Evolutionary conservation across 352 stramenopile genomes (phyloP).

Genomic region (Phytophthora sp.): DNA sequence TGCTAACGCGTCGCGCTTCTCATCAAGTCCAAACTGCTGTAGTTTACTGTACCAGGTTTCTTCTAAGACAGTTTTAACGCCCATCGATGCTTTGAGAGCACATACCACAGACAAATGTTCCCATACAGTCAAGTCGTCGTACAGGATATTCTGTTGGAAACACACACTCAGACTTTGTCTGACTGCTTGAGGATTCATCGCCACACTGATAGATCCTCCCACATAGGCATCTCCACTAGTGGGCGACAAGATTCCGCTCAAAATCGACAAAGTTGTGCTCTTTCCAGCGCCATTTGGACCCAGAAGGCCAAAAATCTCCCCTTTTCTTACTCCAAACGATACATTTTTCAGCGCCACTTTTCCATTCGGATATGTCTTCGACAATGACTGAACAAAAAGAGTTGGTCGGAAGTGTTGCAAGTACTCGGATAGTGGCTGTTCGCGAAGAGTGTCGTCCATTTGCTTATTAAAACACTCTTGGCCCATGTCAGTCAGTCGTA

Average conservation of each 20-base stretch:
- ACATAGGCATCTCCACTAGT: constrained; percentile 76
- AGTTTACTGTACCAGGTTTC: constrained; percentile 62
- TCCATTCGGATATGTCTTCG: constrained; percentile 77
- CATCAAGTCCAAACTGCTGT: constrained; percentile 69
- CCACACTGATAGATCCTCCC: constrained; percentile 56
- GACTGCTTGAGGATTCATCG: constrained; percentile 50
- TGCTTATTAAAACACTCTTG: constrained; percentile 31
- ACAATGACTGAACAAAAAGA: constrained; percentile 61
- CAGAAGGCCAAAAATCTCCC: constrained; percentile 94
- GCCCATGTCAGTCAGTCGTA: constrained; percentile 35
- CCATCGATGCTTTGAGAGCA: constrained; percentile 66
- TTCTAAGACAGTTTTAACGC: constrained; percentile 53
- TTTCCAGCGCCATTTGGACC: constrained; percentile 95
- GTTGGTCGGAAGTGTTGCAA: constrained; percentile 61
- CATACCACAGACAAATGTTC: constrained; percentile 78
- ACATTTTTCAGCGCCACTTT: constrained; percentile 85
- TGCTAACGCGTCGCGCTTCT: constrained; percentile 67
- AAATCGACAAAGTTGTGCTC: constrained; percentile 96
- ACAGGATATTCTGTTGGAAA: constrained; percentile 88
- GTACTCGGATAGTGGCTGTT: constrained; percentile 64
- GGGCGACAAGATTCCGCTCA: constrained; percentile 92
- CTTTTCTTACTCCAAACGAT: constrained; percentile 87
- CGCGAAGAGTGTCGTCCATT: constrained; percentile 68
- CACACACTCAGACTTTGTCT: constrained; percentile 81
- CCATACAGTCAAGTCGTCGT: constrained; percentile 74